Evolutionary conservation across 108 stramenopile species (phyloP), one percentile per base, ranked within the genome.

Genomic region (Nannochloropsis gaditana): DNA sequence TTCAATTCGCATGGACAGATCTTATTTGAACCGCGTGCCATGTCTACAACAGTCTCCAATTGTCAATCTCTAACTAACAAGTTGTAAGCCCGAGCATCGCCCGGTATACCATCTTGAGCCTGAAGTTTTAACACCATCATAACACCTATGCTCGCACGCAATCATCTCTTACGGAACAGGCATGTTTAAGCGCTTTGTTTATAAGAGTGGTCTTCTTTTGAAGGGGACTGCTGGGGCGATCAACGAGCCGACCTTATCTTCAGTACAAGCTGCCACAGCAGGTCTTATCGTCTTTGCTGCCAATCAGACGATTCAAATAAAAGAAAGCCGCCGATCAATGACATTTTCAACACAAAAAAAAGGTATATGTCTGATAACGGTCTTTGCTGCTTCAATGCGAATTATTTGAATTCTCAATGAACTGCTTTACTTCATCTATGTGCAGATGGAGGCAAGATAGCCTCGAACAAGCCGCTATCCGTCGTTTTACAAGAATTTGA

Each of bases 361-460:
- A 73, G 59, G 59, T 73, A 73, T 8, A n/a, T 73, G 15, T 6
- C 3, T 15, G n/a, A 0, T 4, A n/a, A n/a, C 59, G 15, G 59
- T n/a, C n/a, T 73, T 73, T 15, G 3, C 59, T 73, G 59, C 59
- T 31, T 31, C 31, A 31, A 31, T 31, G 31, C 31, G 1, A 31
- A 31, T 1, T 31, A n/a, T n/a, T n/a, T 73, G 19, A 15, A 73
- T 8, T 2, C 59, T 73, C 59, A 73, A 31, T 73, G 59, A 15
- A 15, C 59, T n/a, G 15, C 59, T 73, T n/a, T n/a, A 15, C 6
- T 6, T n/a, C 59, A 15, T 73, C 59, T n/a, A 73, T 8, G 59
- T 73, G 59, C 59, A 73, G 59, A n/a, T 73, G 59, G 59, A 73
- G 59, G 8, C 59, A 73, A 73, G 59, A 73, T n/a, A n/a, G 59